phyloP scores from a whole-genome alignment of 371 early-diverging fungal species.

The Capillidium rhysosporum region DNA sequence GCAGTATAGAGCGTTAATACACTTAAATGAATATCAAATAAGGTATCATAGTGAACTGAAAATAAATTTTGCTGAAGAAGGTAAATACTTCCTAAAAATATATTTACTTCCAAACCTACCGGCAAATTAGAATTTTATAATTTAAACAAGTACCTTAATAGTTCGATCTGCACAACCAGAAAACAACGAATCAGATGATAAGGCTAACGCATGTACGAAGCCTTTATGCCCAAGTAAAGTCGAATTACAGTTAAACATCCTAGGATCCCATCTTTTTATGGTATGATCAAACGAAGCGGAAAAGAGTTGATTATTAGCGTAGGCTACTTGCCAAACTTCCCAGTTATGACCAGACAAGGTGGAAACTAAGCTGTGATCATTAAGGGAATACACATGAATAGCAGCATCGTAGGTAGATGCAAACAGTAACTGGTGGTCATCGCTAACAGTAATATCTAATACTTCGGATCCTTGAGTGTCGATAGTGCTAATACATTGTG shows the following conservation, averaged over 20 bases:
- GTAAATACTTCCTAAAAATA: too few relatives aligned
- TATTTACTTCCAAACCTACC: not conserved
- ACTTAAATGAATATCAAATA: too few relatives aligned
- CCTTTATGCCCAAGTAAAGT: constrained; percentile 42
- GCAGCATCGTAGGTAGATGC: constrained; percentile 38
- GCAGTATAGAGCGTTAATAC: too few relatives aligned
- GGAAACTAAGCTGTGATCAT: constrained; percentile 17
- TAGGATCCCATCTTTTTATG: constrained; percentile 41
- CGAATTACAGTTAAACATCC: constrained; percentile 24
- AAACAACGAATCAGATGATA: constrained; percentile 22
- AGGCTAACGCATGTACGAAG: constrained; percentile 35
- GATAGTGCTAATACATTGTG: constrained; percentile 20
- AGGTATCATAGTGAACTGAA: too few relatives aligned
- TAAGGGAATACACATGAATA: constrained; percentile 28
- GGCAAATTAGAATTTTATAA: too few relatives aligned
- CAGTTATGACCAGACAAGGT: constrained; percentile 36
- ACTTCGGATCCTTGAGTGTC: constrained; percentile 25
- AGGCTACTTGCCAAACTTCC: constrained; percentile 48
- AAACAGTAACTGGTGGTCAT: constrained; percentile 27
- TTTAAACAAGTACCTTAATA: constrained; percentile 18
- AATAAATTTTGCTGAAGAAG: too few relatives aligned
- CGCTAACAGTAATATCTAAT: constrained; percentile 20
- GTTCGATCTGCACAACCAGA: constrained; percentile 44
- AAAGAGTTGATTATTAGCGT: constrained; percentile 27
- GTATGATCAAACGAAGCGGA: constrained; percentile 45